Evolutionary conservation across 163 green algal species (phyloP), one percentile per base, ranked within the genome.

Genomic region (Smithsoniella earleae): DNA sequence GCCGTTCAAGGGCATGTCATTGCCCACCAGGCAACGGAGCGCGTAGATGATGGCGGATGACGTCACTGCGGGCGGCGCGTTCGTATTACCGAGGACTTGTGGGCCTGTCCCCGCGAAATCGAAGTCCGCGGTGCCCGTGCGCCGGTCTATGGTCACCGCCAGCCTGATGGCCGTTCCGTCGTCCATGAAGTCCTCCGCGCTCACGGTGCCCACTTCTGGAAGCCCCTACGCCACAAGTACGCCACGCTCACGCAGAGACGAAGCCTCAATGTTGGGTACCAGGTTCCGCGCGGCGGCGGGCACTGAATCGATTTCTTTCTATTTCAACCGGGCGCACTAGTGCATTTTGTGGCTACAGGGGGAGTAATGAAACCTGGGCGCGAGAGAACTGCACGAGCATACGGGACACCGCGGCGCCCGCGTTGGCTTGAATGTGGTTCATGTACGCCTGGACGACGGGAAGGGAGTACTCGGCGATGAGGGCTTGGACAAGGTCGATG

Each of bases 1-100:
- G 83, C 58, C 92, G 77, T 98, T 98, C 45, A 98, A 84, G 0
- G 92, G 92, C 46, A 98, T 96, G 74, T 98, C 92, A 0, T 77
- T 75, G 0, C 76, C 79, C 34, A 95, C 87, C 66, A 90, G 69
- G 78, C 80, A 88, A 44, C 91, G 84, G 76, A 98, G 76, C 16
- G 83, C 81, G 80, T 99, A 99, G 74, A 99, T 97, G 77, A 97
- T 88, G 40, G 94, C 94, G 18, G 88, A 94, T 62, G 84, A 85
- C 1, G 89, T 92, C 16, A 99, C 94, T 2, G 94, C 93, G 4
- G 85, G 85, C 0, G 94, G 94, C 2, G 94, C 92, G 76, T 99
- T 99, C 79, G 82, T 92, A 82, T 98, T 99, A 79, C 86, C 91
- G 76, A 88, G 88, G 45, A 98, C 91, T 83, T 98, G 86, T 2